A percentile compares a stretch with the other conserved stretches of the same genome.
Evolutionary conservation across 805 yeast species (phyloP).

Genomic region (Jamesozyma lodderae): DNA sequence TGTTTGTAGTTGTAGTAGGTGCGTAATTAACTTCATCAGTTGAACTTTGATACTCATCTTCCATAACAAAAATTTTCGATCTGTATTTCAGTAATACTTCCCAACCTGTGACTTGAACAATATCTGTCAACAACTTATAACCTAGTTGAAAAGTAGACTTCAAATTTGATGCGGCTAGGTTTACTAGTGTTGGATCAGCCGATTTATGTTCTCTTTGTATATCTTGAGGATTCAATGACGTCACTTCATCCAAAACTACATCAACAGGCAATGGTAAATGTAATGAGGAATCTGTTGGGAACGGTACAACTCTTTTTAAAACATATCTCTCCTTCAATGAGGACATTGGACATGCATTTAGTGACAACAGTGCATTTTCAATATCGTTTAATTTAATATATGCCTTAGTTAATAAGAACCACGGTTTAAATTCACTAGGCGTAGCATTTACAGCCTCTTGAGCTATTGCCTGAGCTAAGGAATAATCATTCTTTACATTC

Average conservation of each 20-base stretch:
- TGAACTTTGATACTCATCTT: slow-evolving; percentile 41
- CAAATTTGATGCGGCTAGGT: slow-evolving; percentile 61
- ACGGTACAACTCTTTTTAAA: slow-evolving; percentile 50
- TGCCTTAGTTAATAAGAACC: slow-evolving; percentile 58
- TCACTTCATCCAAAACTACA: slow-evolving; percentile 60
- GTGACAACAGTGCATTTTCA: slow-evolving; percentile 61
- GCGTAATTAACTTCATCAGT: slow-evolving; percentile 13
- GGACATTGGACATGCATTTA: slow-evolving; percentile 73
- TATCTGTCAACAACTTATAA: slow-evolving; percentile 53
- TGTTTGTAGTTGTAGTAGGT: slow-evolving; percentile 4
- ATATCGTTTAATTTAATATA: slow-evolving; percentile 56
- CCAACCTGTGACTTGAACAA: slow-evolving; percentile 67
- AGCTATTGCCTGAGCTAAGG: slow-evolving; percentile 21
- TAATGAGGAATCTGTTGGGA: slow-evolving; percentile 29
- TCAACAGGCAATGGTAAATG: slow-evolving; percentile 74
- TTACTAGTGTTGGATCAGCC: slow-evolving; percentile 52
- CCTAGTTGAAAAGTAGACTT: slow-evolving; percentile 48
- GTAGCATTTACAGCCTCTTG: slow-evolving; percentile 45
- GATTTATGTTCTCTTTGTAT: slow-evolving; percentile 56
- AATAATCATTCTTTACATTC: slow-evolving; percentile 20
- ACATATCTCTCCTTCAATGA: slow-evolving; percentile 59
- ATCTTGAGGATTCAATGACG: slow-evolving; percentile 55
- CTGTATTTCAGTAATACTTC: slow-evolving; percentile 51
- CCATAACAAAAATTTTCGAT: slow-evolving; percentile 61
- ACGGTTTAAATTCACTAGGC: slow-evolving; percentile 68